Evolutionary conservation across 352 stramenopile species (phyloP).

Genomic region (Pythium utonaiense): DNA sequence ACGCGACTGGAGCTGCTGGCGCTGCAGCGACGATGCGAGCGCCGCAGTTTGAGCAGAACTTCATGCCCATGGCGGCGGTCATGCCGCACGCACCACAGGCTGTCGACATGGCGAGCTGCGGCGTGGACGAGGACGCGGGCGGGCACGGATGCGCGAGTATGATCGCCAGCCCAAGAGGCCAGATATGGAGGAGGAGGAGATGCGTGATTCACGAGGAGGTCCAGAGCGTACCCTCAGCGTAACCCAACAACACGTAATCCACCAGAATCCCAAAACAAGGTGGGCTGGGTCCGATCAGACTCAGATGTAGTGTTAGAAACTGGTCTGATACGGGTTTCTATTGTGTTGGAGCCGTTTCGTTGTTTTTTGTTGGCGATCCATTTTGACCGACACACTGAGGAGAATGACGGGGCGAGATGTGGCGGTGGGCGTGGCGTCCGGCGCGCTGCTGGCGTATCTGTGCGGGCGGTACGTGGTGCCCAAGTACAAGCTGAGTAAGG

Average conservation of each 20-base stretch:
- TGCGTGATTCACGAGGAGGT: conserved; percentile 4
- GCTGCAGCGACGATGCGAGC: conserved; percentile 19
- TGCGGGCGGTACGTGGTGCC: conserved; percentile 33
- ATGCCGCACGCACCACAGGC: conserved; percentile 47
- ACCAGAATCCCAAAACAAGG: conserved; percentile 9
- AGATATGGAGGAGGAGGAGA: not conserved
- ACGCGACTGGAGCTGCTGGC: conserved; percentile 4
- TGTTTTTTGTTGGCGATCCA: not conserved
- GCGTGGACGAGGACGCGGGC: too few relatives aligned
- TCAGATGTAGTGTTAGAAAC: not conserved
- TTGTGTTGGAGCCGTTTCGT: not conserved
- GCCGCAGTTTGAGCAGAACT: conserved; percentile 58
- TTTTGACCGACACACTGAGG: not conserved
- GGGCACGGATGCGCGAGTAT: too few relatives aligned
- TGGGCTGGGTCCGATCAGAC: not conserved
- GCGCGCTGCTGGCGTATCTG: conserved; percentile 35
- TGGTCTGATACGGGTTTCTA: not conserved
- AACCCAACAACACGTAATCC: not conserved
- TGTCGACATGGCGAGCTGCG: conserved; percentile 14
- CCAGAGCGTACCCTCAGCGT: not conserved
- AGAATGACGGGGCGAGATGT: conserved; percentile 37
- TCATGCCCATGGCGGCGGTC: conserved; percentile 23
- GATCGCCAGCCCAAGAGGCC: not conserved
- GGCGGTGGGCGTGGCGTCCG: conserved; percentile 39
- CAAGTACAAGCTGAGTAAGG: conserved; percentile 22